Evolutionary conservation across 176 grass and related monocot genomes (phyloP), one percentile per base, ranked within the genome.

Genomic region (Oryza officinalis): DNA sequence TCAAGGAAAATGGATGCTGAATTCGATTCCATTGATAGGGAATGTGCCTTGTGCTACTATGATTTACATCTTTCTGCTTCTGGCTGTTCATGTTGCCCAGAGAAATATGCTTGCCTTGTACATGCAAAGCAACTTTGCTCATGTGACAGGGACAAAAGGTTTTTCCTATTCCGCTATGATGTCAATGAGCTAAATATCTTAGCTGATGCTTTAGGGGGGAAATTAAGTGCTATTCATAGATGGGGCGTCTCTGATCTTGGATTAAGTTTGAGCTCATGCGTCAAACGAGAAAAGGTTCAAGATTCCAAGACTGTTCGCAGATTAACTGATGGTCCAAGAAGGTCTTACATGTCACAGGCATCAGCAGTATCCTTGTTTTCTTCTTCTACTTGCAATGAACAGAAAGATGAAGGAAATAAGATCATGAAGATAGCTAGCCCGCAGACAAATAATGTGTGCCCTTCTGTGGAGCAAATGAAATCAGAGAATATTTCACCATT

Each of bases 1-100:
- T 89, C 89, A 74, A 91, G 83, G 71, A 98, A 95, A 91, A 91
- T 95, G 93, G 91, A 90, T 84, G 22, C 85, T 25, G 85, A 85
- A 27, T 98, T 98, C 88, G 96, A 94, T 89, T 89, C 87, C 44
- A 71, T 81, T 69, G 96, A 95, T 78, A 92, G 87, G 63, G 93
- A 95, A 78, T 95, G 93, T 88, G 74, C 80, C 18, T 81, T 98
- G 35, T 98, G 96, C 83, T 92, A 93, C 89, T 98, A 95, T 79
- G 93, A 98, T 92, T 84, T 98, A 59, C 85, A 95, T 86, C 89
- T 98, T 74, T 95, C 96, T 79, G 93, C 96, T 77, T 88, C 75
- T 57, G 75, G 93, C 52, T 98, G 93, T 73, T 54, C 77, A 43
- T 98, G 93, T 72, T 91, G 84, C 44, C 78, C 83, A 63, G 87